These are phyloP conservation scores for Anisogramma anomala DNA, from an alignment of 2,329 filamentous ascomycete genomes.

Conservation along the genomic window DNA sequence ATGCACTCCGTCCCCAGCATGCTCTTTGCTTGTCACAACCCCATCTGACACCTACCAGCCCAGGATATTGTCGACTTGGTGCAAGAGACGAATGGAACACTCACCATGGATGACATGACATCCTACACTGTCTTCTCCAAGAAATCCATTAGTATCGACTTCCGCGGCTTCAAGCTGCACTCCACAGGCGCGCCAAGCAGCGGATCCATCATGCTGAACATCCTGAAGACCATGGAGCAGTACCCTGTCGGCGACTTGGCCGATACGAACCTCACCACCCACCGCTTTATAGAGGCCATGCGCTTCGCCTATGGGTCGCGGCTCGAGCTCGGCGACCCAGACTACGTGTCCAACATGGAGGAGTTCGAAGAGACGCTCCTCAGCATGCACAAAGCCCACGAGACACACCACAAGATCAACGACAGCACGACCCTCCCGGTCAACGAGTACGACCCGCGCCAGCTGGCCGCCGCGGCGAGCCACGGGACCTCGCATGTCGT, in stretches of 20 bases:
- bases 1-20: slow-evolving; percentile 8
- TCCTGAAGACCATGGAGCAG: slow-evolving; percentile 73
- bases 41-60: slow-evolving; percentile 34
- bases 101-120: slow-evolving; percentile 67
- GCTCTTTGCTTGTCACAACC: not conserved
- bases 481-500: slow-evolving; percentile 67
- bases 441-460: slow-evolving; percentile 59
- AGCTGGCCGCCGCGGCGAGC: slow-evolving; percentile 54
- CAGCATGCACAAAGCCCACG: slow-evolving; percentile 42
- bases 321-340: slow-evolving; percentile 71
- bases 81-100: slow-evolving; percentile 62
- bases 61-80: slow-evolving; percentile 61
- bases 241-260: slow-evolving; percentile 47
- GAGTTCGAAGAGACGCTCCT: slow-evolving; percentile 59
- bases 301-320: slow-evolving; percentile 77
- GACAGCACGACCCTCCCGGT: slow-evolving; percentile 62
- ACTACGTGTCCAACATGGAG: slow-evolving; percentile 53
- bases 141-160: slow-evolving; percentile 49
- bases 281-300: slow-evolving; percentile 79
- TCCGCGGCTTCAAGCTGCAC: slow-evolving; percentile 59
- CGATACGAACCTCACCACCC: slow-evolving; percentile 56
- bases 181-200: slow-evolving; percentile 64
- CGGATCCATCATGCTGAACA: slow-evolving; percentile 62
- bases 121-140: slow-evolving; percentile 59
- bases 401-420: slow-evolving; percentile 55